Conservation (phyloP, 345 rosid species). For the Pistacia vera region DNA sequence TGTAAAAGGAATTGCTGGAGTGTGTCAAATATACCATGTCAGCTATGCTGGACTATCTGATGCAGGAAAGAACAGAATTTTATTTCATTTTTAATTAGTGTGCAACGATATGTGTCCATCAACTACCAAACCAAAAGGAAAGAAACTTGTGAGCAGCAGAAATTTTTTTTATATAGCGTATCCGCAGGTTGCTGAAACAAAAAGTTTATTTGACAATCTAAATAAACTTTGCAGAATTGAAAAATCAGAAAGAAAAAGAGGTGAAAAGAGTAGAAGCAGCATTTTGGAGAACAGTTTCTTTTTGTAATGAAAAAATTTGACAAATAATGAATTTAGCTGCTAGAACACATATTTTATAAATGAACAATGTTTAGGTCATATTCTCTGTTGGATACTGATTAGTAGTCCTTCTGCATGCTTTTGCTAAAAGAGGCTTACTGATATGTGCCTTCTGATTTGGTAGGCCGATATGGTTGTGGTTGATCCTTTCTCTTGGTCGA, state of each 20-base stretch:
- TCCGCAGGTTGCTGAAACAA: neutral
- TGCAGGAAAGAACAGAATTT: neutral
- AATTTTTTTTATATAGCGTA: neutral
- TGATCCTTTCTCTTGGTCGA: slow-evolving; percentile 54
- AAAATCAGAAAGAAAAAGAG: neutral
- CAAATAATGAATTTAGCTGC: neutral
- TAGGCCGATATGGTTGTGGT: slow-evolving; percentile 72
- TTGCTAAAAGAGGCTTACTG: slow-evolving; percentile 12
- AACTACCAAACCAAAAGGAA: neutral
- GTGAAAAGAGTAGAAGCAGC: neutral
- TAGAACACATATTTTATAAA: neutral
- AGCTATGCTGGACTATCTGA: neutral
- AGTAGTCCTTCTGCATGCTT: slow-evolving; percentile 9
- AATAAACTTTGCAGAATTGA: neutral
- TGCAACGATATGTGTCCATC: neutral
- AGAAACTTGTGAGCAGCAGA: neutral
- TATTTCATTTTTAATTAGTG: neutral
- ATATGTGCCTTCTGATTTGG: slow-evolving; percentile 14
- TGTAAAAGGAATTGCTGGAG: neutral
- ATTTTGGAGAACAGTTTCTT: neutral
- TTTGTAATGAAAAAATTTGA: neutral
- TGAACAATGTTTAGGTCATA: neutral
- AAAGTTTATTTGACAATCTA: neutral
- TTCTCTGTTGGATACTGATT: neutral
- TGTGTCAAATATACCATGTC: neutral